Conservation (phyloP, 2,329 filamentous ascomycete genomes). For the Elsinoe ampelina region DNA sequence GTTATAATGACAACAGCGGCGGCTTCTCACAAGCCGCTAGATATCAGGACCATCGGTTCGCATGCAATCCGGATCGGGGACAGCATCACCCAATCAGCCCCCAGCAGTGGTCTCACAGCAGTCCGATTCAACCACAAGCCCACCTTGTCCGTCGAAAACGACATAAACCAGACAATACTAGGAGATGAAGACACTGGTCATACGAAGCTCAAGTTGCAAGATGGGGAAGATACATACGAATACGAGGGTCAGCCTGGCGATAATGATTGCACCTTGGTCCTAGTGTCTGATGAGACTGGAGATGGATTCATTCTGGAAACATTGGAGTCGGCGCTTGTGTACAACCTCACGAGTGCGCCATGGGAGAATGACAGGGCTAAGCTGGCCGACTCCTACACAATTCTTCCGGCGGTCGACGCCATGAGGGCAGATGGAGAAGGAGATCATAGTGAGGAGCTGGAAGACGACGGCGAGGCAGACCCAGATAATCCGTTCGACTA, state of each 20-base stretch:
- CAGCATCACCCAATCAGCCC: neutral
- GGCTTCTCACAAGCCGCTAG: conserved; percentile 3
- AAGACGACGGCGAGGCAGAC: conserved; percentile 32
- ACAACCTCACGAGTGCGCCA: conserved; percentile 70
- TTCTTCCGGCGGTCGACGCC: conserved; percentile 33
- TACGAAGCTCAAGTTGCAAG: conserved; percentile 18
- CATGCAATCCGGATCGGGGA: conserved; percentile 15
- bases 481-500: conserved; percentile 41
- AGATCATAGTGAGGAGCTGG: conserved; percentile 24
- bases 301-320: conserved; percentile 75
- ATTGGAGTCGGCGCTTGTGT: conserved; percentile 71
- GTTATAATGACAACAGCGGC: neutral
- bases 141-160: conserved; percentile 24
- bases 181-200: conserved; percentile 18
- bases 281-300: conserved; percentile 66
- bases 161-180: conserved; percentile 21
- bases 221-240: conserved; percentile 28
- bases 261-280: conserved; percentile 62
- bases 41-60: conserved; percentile 9
- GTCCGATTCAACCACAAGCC: conserved; percentile 39
- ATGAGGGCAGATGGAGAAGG: conserved; percentile 15
- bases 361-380: conserved; percentile 54
- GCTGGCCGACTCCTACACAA: conserved; percentile 55
- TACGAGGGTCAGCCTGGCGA: conserved; percentile 36
- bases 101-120: conserved; percentile 13